Evolutionary conservation across 2,329 filamentous ascomycete genomes (phyloP), one percentile per base, ranked within the genome.

Genomic region (Lachnellula hyalina): DNA sequence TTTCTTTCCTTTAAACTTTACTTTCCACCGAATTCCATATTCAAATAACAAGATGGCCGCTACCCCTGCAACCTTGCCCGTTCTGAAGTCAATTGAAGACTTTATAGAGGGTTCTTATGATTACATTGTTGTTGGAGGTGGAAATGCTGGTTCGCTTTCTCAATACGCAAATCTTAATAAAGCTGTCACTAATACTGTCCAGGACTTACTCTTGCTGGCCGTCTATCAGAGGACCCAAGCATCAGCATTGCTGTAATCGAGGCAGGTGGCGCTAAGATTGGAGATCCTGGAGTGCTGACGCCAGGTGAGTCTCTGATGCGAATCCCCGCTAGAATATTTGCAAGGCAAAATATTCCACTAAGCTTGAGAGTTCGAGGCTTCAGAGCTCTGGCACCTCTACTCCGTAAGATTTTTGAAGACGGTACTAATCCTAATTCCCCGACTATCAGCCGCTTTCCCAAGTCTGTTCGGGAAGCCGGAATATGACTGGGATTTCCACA

Each of bases 71-170:
- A 36, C 12, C 5, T 46, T 49, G 19, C 38, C 52, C 6, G 40
- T 11, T 7, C 17, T 53, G 2, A 53, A 45, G 17, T 47, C 51
- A 14, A 34, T 53, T 23, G 34, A 40, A 7, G 21, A 40, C n/a
- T 53, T 53, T 36, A 34, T 48, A 21, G 17, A 38, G 5, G 52
- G 52, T 14, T 45, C 47, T 5, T 75, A 71, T 60, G 73, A 77
- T 60, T 76, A 72, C 49, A 57, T 76, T 36, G 57, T 77, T 25
- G 69, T 74, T 7, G 74, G 75, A 12, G 74, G 73, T 3, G 74
- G 75, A 5, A 75, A 73, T 1, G 68, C 74, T 5, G 74, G 75
- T n/a, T 32, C 28, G 28, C 28, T 32, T 32, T 32, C 28, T 12
- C 9, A 9, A 32, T 12, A 4, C 9, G 12, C 9, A 11, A 11